Evolutionary conservation across 2,329 filamentous ascomycete species (phyloP).

Genomic region (Aspergillus sp.): DNA sequence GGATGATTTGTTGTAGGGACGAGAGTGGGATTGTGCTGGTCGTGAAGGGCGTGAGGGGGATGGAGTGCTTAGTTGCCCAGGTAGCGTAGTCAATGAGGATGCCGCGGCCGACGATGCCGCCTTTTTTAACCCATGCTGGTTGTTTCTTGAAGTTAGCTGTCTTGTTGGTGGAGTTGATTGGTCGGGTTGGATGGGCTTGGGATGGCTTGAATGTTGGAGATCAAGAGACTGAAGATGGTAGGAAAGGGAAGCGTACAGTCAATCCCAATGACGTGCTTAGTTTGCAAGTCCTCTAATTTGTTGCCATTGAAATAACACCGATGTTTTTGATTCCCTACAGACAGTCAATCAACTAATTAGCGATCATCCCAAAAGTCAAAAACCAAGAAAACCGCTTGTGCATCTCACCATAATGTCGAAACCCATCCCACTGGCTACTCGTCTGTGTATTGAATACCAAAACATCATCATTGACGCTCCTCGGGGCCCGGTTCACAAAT

Average conservation of each 20-base stretch:
- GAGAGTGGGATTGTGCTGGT: constrained; percentile 45
- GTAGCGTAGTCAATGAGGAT: constrained; percentile 49
- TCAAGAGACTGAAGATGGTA: no score
- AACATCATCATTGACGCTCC: constrained; percentile 60
- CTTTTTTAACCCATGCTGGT: constrained; percentile 37
- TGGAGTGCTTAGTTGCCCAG: constrained; percentile 42
- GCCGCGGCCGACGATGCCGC: constrained; percentile 48
- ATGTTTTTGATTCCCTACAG: constrained; percentile 37
- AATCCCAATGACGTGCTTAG: constrained; percentile 41
- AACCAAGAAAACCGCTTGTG: neutral
- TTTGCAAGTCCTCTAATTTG: constrained; percentile 40
- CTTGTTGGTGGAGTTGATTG: neutral
- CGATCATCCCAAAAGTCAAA: no score
- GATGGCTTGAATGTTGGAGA: neutral
- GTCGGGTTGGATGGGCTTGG: neutral
- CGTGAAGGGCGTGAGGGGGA: constrained; percentile 42
- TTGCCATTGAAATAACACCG: constrained; percentile 45
- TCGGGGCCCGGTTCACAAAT: constrained; percentile 52
- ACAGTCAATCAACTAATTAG: neutral
- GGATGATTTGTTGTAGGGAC: constrained; percentile 46
- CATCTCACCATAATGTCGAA: constrained; percentile 34
- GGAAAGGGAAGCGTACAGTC: constrained; percentile 22
- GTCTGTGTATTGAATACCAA: constrained; percentile 61
- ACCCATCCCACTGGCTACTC: constrained; percentile 54
- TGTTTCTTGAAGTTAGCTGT: neutral